Base-by-base conservation (phyloP, 148 eudicot genomes). In the Diospyros kaki region DNA sequence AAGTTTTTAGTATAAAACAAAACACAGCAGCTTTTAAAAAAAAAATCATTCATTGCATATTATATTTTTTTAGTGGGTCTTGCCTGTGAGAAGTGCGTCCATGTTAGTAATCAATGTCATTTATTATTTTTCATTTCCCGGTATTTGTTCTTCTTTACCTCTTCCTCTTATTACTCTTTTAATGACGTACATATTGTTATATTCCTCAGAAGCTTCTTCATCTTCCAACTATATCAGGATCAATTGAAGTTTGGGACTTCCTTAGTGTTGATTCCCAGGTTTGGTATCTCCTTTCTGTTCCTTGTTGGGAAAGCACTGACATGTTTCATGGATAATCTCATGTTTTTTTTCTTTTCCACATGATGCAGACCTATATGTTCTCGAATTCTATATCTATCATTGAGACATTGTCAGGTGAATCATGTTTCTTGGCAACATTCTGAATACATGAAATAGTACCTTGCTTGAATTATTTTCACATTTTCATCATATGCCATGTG, bases 181-280 rank as follows among this genome's bases (percentile, higher is more conserved):
- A 61, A 73, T 77, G 68, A 76, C 65, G 15, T 64, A 52, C 61
- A 44, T 71, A 69, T 79, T 64, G 73, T 76, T 50, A 68, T 48
- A 17, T 82, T 74, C 66, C 44, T 55, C 92, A 95, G 99, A 87
- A 87, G 82, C 99, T 95, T 87, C 80, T 95, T 95, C 97, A 84
- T 83, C 81, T 95, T 73, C 97, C 99, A 72, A 91, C 87, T 66
- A 78, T 95, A 81, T 92, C 99, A 58, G 89, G 87, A 82, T 92
- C 97, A 38, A 95, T 95, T 78, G 99, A 95, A 86, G 96, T 95
- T 82, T 95, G 99, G 99, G 99, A 95, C 85, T 95, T 95, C 81
- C 93, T 95, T 63, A 95, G 96, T 85, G 90, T 95, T 74, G 99
- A 95, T 81, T 95, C 99, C 72, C 99, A 95, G 99, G 99, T 95